Conservation (phyloP, 2,329 filamentous ascomycete species). For the Penicillium sp. region DNA sequence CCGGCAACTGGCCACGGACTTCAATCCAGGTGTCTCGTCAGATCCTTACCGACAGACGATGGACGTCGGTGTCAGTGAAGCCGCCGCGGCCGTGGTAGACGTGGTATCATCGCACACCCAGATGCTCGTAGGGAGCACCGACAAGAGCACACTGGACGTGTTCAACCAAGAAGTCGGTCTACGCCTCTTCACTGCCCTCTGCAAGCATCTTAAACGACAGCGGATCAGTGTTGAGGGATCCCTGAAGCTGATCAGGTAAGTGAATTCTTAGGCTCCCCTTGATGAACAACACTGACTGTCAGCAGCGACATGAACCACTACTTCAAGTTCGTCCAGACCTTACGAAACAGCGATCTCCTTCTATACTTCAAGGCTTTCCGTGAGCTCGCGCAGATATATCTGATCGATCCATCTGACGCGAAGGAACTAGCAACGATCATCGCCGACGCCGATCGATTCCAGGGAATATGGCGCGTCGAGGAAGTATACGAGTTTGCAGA, state of each 20-base stretch:
- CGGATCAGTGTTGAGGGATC: constrained; percentile 85
- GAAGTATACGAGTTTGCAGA: constrained; percentile 98
- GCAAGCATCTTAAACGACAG: constrained; percentile 97
- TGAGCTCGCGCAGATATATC: constrained; percentile 91
- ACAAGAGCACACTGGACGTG: constrained; percentile 97
- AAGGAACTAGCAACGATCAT: constrained; percentile 96
- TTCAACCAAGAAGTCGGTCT: constrained; percentile 98
- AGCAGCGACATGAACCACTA: constrained; percentile 89
- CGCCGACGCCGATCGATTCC: constrained; percentile 83
- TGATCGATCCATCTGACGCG: constrained; percentile 81
- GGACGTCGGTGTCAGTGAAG: constrained; percentile 66
- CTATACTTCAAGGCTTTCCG: constrained; percentile 89
- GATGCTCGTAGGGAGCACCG: constrained; percentile 91
- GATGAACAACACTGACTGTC: constrained; percentile 1
- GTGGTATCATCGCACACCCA: constrained; percentile 83
- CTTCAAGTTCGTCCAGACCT: constrained; percentile 74
- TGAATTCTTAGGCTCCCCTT: neutral
- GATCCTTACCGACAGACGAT: constrained; percentile 35
- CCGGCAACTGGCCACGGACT: constrained; percentile 80
- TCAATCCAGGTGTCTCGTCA: constrained; percentile 64
- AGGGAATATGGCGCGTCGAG: constrained; percentile 88
- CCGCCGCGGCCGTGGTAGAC: constrained; percentile 76
- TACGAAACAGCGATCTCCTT: constrained; percentile 78
- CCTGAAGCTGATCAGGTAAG: constrained; percentile 75
- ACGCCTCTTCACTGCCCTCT: constrained; percentile 83